These are phyloP conservation scores for Nymphaea thermarum DNA, from an alignment of 164 flowering plant species.

Conservation along the genomic window DNA sequence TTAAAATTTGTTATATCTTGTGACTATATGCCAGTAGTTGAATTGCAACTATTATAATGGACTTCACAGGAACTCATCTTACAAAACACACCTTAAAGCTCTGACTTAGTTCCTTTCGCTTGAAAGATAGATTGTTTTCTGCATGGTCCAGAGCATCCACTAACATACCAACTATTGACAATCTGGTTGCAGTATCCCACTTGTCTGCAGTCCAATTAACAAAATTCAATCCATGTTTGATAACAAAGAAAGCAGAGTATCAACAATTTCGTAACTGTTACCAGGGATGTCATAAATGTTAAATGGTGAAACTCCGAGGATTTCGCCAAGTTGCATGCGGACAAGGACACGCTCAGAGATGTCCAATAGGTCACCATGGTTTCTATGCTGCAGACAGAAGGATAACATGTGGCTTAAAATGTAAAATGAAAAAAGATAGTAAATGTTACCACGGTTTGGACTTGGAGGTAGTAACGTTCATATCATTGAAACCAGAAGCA, in stretches of 20 bases:
- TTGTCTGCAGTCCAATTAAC: slow-evolving; percentile 29
- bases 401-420: too few relatives aligned
- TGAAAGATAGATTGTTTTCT: slow-evolving; percentile 46
- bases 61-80: too few relatives aligned
- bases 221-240: neutral
- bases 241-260: neutral
- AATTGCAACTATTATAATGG: too few relatives aligned
- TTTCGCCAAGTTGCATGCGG: slow-evolving; percentile 54
- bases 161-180: slow-evolving; percentile 43
- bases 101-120: too few relatives aligned
- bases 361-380: slow-evolving; percentile 67
- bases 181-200: slow-evolving; percentile 28
- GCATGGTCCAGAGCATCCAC: slow-evolving; percentile 67
- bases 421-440: too few relatives aligned
- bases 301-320: slow-evolving; percentile 58
- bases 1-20: too few relatives aligned
- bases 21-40: too few relatives aligned
- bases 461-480: too few relatives aligned
- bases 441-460: too few relatives aligned
- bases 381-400: too few relatives aligned
- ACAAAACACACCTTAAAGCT: too few relatives aligned
- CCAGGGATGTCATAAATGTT: slow-evolving; percentile 93
- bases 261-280: slow-evolving; percentile 10
- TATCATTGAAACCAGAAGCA: too few relatives aligned
- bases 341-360: slow-evolving; percentile 41